Evolutionary conservation across 1,139 yeast genomes (phyloP), one percentile per base, ranked within the genome.

Genomic region (Casaregolazyma lundiana): DNA sequence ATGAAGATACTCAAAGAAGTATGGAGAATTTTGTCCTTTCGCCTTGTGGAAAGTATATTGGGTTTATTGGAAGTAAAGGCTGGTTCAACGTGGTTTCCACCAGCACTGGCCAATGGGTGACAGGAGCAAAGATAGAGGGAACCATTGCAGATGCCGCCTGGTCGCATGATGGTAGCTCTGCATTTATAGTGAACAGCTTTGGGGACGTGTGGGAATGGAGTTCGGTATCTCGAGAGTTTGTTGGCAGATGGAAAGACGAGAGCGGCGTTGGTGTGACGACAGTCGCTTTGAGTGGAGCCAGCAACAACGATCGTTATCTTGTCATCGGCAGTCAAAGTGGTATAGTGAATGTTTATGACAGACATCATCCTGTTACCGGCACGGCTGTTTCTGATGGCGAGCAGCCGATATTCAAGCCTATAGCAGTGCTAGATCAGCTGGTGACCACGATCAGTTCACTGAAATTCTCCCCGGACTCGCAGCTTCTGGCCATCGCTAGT

Each of bases 151-250:
- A 92, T 64, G 79, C 90, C 59, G 94, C 81, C 41, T 86, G 90
- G 75, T 60, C 77, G 29, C 57, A 56, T 21, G 64, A 64, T 39
- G 82, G 83, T 47, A 82, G 80, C 49, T 65, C 72, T 0, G 62
- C 73, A 16, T 66, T 85, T 13, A 80, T 86, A 20, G 78, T 82
- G 17, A 90, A 85, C 60, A 73, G 81, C 0, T 76, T 78, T n/a
- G 97, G 97, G 37, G 95, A 88, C 52, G 77, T 92, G 2, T 90
- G 96, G 95, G 96, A 89, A 58, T 94, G 87, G 69, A 78, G 77
- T 52, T 65, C 84, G 47, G 67, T 66, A 2, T 61, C 66, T 15
- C 64, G 76, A 22, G 71, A 75, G 51, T 73, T 87, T 19, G 53
- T 76, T 2, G 72, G 75, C 47, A 78, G 80, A 61, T 94, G 98